Conservation (phyloP, 768 basidiomycete genomes). For the Porpolomopsis calyptriformis region DNA sequence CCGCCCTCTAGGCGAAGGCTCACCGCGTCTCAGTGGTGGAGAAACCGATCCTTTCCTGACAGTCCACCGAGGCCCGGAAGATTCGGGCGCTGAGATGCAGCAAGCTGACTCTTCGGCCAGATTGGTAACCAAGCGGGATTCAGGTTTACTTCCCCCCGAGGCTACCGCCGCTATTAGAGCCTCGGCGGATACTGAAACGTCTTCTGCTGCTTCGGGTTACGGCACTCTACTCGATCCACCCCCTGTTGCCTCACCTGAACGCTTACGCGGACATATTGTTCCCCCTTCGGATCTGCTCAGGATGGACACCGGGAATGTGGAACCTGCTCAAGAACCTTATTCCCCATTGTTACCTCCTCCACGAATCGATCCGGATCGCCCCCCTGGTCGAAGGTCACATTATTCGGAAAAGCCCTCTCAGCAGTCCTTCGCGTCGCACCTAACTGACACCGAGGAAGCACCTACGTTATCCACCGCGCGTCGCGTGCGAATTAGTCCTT, state of each 20-base stretch:
- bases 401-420: conserved; percentile 16
- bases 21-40: conserved; percentile 59
- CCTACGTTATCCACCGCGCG: conserved; percentile 44
- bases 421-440: conserved; percentile 20
- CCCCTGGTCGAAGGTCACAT: neutral
- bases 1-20: conserved; percentile 39
- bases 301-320: conserved; percentile 23
- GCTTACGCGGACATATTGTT: conserved; percentile 22
- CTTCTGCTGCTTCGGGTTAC: neutral
- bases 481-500: conserved; percentile 31
- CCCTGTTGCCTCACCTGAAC: conserved; percentile 12
- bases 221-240: conserved; percentile 32
- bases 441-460: conserved; percentile 29
- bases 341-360: conserved; percentile 24
- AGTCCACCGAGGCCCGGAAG: conserved; percentile 18
- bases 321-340: conserved; percentile 18
- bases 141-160: neutral
- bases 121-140: neutral
- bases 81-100: neutral
- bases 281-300: conserved; percentile 28
- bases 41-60: conserved; percentile 58
- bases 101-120: neutral
- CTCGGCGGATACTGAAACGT: neutral
- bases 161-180: neutral
- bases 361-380: conserved; percentile 25